Base-by-base conservation (phyloP, 495 filamentous ascomycete genomes). In the Aspergillus bridgeri region DNA sequence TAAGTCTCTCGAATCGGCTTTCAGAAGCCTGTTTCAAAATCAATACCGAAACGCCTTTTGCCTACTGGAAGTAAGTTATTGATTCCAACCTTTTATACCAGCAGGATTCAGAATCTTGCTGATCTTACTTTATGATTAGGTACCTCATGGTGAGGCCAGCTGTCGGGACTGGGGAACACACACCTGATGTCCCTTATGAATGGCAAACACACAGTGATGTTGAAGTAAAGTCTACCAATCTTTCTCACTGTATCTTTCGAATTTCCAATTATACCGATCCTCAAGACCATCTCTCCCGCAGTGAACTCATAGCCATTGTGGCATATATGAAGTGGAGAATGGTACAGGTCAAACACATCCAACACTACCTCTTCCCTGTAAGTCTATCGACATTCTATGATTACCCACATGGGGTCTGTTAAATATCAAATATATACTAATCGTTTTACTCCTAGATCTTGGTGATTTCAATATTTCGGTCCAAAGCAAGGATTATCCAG, bases 351-450 rank as follows among this genome's bases (percentile, higher is more conserved):
- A 13, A 27, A 17, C 29, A 29, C 24, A 27, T 33, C n/a, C 18
- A 51, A 38, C 49, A 51, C 49, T 51, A 51, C 25, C 13, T 20
- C n/a, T 51, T 51, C 49, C 49, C 49, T 17, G 49, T 51, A n/a
- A 15, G 49, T 51, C 19, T 22, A 15, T 51, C 25, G 3, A 27
- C 2, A 27, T 33, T 51, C 49, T 22, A 27, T 19, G 3, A 8
- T 17, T 33, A 17, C 5, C 24, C 22, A 13, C 21, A 13, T n/a
- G 42, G 17, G 42, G 42, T 17, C 42, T 45, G 15, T 20, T 45
- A 13, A 20, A 45, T 17, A n/a, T 45, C 42, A n/a, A 45, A 20
- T 45, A 20, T 45, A 13, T 15, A 21, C n/a, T 21, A 24, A 49
- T 49, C 13, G 11, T 4, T 27, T 3, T 27, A 27, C 13, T 33